Base-by-base conservation (phyloP, 768 basidiomycete species). In the Lactifluus volemus region DNA sequence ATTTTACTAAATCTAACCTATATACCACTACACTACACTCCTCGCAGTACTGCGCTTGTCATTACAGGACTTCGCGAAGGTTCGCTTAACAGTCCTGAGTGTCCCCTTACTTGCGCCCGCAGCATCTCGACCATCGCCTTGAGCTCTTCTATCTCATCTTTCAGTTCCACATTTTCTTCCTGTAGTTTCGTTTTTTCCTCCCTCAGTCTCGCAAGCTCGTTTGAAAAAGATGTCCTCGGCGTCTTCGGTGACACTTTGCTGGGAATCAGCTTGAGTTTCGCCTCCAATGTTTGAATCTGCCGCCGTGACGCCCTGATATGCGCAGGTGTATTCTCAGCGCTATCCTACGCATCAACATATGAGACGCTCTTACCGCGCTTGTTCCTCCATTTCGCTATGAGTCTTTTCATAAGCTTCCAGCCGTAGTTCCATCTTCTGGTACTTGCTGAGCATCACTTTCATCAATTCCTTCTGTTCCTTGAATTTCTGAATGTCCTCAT, bases 401-500 rank as follows among this genome's bases (percentile, higher is more conserved):
- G 78, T 74, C 64, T 78, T 73, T 66, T 85, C 79, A 61, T 82
- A 77, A 59, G 81, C 83, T 49, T 84, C 79, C 6, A 90, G 68
- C 2, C 79, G 78, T 63, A 88, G 70, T 65, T 84, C 78, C 81
- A 89, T 82, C 67, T 89, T 84, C 69, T 78, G 80, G 68, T 81
- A 84, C 59, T 79, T 76, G 67, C 76, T 80, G 52, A 78, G 78
- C 73, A 89, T 77, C 2, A 73, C 66, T 44, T 79, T 75, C 15
- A 89, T 77, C 58, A 84, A 76, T 45, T 83, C 80, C 39, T 78
- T 83, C 44, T 83, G 80, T 49, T 82, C 80, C 59, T 85, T 87
- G 63, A 86, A 86, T 65, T 78, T 85, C 57, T 78, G 76, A 64
- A 89, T 88, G 67, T 92, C 89, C 25, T 75, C 76, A 62, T 90